Conservation (phyloP, 176 grass and related monocot species). For the Elymus sibiricus region DNA sequence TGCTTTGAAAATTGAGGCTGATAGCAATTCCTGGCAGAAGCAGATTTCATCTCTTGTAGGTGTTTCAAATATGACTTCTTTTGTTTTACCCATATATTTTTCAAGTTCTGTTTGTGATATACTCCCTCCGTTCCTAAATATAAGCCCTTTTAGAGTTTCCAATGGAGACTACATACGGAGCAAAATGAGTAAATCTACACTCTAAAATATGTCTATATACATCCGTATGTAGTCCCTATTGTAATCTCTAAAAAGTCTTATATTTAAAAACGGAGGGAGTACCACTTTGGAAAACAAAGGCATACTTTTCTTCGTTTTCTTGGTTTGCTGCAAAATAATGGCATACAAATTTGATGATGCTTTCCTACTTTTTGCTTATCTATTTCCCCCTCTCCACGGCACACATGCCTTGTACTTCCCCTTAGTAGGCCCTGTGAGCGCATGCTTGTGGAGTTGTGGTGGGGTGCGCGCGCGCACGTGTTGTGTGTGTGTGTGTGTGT, state of each 20-base stretch:
- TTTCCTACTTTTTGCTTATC: conserved; percentile 3
- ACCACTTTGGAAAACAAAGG: neutral
- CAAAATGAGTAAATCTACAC: no score
- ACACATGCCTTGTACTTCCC: neutral
- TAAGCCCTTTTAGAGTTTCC: no score
- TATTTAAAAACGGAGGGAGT: no score
- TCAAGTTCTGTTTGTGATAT: conserved; percentile 14
- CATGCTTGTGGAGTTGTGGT: neutral
- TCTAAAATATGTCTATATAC: no score
- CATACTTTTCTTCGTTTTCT: neutral
- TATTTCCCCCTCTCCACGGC: neutral
- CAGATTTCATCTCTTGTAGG: conserved; percentile 80
- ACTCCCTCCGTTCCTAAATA: no score
- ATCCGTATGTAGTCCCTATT: no score
- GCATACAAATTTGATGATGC: neutral
- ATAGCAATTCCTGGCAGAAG: conserved; percentile 62
- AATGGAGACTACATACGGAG: no score
- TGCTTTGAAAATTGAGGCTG: conserved; percentile 63
- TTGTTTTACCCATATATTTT: neutral
- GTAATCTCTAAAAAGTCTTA: no score
- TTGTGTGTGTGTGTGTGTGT: no score
- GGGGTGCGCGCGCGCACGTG: neutral
- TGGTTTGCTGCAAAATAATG: conserved; percentile 11
- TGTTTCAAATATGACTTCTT: conserved; percentile 17
- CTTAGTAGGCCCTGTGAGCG: neutral